phyloP scores from a whole-genome alignment of 2,329 filamentous ascomycete species.

The Aspergillaceae sp. region DNA sequence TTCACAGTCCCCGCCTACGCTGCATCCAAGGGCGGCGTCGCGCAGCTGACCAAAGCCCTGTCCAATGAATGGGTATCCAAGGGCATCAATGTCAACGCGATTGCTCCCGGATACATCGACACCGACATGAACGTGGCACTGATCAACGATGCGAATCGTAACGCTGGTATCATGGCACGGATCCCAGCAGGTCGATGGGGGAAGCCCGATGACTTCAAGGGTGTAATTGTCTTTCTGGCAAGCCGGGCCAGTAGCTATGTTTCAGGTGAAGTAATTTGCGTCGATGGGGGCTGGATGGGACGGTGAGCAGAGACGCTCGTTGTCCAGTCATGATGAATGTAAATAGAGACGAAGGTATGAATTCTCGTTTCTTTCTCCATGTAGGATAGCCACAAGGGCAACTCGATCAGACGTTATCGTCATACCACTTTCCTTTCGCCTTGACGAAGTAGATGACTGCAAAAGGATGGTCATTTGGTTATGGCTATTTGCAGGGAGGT shows the following conservation, averaged over 20 bases:
- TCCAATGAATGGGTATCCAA: slow-evolving; percentile 77
- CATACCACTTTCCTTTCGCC: too few species aligned
- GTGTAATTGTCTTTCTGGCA: slow-evolving; percentile 67
- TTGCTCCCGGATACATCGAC: slow-evolving; percentile 81
- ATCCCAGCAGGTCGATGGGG: slow-evolving; percentile 85
- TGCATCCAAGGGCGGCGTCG: slow-evolving; percentile 75
- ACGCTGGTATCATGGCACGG: slow-evolving; percentile 64
- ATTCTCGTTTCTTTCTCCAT: background rate
- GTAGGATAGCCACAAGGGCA: too few species aligned
- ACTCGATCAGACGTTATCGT: too few species aligned
- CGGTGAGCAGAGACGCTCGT: slow-evolving; percentile 41
- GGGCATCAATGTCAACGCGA: slow-evolving; percentile 77
- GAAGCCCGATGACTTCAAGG: slow-evolving; percentile 77
- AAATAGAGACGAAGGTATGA: slow-evolving; percentile 4
- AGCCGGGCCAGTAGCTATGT: slow-evolving; percentile 72
- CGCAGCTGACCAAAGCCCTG: slow-evolving; percentile 74
- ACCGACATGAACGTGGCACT: slow-evolving; percentile 92
- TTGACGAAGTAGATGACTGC: too few species aligned
- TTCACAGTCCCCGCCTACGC: slow-evolving; percentile 84
- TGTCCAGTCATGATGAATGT: background rate
- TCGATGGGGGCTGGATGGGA: slow-evolving; percentile 92
- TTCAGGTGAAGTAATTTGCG: slow-evolving; percentile 69
- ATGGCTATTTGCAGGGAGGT: too few species aligned
- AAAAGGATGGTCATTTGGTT: too few species aligned
- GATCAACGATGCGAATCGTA: slow-evolving; percentile 60